Conservation (phyloP, 2,329 filamentous ascomycete genomes). For the Scedosporium apiospermum region DNA sequence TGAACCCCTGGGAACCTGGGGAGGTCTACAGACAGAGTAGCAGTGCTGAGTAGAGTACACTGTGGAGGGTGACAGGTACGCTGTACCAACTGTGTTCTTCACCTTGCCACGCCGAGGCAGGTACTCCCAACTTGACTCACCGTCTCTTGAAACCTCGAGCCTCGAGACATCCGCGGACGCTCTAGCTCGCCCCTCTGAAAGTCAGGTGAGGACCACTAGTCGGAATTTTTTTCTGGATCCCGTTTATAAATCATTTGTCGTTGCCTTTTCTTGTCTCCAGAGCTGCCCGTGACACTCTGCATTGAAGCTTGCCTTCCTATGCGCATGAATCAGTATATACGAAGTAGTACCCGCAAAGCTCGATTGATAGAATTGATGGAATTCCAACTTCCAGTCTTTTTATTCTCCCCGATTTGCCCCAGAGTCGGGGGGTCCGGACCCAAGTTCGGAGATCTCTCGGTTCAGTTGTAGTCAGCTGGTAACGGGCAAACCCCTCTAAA, state of each 20-base stretch:
- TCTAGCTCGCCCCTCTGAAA: not conserved
- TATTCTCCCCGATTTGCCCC: too few relatives aligned
- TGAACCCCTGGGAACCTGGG: too few relatives aligned
- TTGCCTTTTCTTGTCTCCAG: not conserved
- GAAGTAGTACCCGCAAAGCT: not conserved
- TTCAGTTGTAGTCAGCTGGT: too few relatives aligned
- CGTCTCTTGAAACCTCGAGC: not conserved
- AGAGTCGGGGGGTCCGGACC: too few relatives aligned
- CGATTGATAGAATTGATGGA: too few relatives aligned
- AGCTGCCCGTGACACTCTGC: not conserved
- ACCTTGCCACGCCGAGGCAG: not conserved
- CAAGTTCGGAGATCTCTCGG: too few relatives aligned
- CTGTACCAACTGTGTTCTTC: not conserved
- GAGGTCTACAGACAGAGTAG: too few relatives aligned
- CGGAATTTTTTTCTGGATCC: not conserved
- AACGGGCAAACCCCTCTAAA: too few relatives aligned
- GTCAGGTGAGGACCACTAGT: not conserved
- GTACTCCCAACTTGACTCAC: not conserved
- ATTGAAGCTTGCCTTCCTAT: not conserved
- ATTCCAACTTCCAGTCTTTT: too few relatives aligned
- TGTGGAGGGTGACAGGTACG: not conserved
- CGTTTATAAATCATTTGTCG: not conserved
- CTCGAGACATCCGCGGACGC: not conserved
- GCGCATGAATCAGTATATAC: not conserved
- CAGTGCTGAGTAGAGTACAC: too few relatives aligned